Evolutionary conservation across 371 early-diverging fungal species (phyloP), one percentile per base, ranked within the genome.

Genomic region (Amoeboaphelidium protococcarum): DNA sequence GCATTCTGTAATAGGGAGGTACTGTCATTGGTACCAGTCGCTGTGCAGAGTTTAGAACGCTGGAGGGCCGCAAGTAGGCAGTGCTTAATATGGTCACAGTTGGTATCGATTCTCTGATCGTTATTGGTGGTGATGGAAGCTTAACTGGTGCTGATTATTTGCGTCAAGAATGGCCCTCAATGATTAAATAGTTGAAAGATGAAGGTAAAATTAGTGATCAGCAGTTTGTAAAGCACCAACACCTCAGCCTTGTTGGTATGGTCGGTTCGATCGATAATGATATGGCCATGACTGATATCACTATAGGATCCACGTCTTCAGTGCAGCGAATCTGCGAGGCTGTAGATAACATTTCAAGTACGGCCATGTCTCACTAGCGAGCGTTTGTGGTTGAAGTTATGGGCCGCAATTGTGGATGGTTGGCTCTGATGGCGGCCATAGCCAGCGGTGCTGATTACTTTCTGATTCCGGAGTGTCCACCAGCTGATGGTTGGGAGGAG

Each of bases 351-450:
- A 73, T 99, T 37, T 71, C 78, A 27, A 81, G 86, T 43, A 98
- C 98, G 2, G 98, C 98, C 25, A 66, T 74, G 24, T 92, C 92
- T n/a, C 98, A 98, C 61, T 78, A 82, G 45, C 80, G 98, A 47
- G 91, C 92, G 1, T 98, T 99, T 62, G 91, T 99, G 0, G 76
- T 99, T 40, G 98, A 99, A 61, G 97, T 95, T 13, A 99, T 99
- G 99, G 99, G 98, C 10, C 76, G 98, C 46, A 84, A 92, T 57
- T 99, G 99, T 60, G 99, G 99, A 26, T 99, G 97, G 97, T 67
- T 98, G 23, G 92, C 92, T n/a, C 65, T 98, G 19, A 87, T 84
- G 80, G 84, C 96, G 4, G 92, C 82, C 3, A 81, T 96, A 57
- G 72, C 83, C 42, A 74, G 77, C 2, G 83, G 90, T 40, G 96